Base-by-base conservation (phyloP, 2,329 filamentous ascomycete species). In the Pseudogymnoascus sp. region DNA sequence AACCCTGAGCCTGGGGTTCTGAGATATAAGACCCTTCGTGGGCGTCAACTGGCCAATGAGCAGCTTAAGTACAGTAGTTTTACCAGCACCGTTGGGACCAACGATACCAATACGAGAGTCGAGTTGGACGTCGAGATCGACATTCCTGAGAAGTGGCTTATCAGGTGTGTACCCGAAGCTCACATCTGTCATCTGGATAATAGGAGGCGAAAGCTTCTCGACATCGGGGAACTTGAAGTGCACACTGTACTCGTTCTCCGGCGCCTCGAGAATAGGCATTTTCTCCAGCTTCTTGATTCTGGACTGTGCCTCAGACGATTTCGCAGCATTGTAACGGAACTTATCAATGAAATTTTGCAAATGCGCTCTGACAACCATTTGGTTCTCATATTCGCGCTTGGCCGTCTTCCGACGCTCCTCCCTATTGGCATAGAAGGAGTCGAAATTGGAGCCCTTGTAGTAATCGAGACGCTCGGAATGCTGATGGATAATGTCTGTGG, bases 331-430 rank as follows among this genome's bases (percentile, higher is more conserved):
- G 81, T 99, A 99, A 59, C 94, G 85, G 81, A 99, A 99, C 76
- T 99, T 99, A 82, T 99, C 94, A 76, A 99, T 99, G 75, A 99
- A 99, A 26, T 90, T 86, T 77, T 99, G 94, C 64, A 99, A 76
- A 79, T 99, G 94, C 30, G 91, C 90, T 67, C 94, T 83, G 74
- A 92, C 85, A 0, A 82, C 90, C 90, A 97, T 96, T 72, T 99
- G 94, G 75, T 95, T 97, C 75, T 99, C 94, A 75, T 99, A 99
- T 74, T 99, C 94, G 69, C 90, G 87, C 80, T 94, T 92, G 41
- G 92, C 91, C 48, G 89, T 92, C 84, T 99, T 99, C 73, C 92
- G 89, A 65, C 94, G 86, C 75, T 99, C 94, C 74, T 99, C 94
- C 70, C 91, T 94, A 19, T 94, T 97, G 6, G 92, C 91, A 72